These are phyloP conservation scores for Aegilops umbellulata DNA, from an alignment of 176 grass and related monocot species.

Conservation along the genomic window DNA sequence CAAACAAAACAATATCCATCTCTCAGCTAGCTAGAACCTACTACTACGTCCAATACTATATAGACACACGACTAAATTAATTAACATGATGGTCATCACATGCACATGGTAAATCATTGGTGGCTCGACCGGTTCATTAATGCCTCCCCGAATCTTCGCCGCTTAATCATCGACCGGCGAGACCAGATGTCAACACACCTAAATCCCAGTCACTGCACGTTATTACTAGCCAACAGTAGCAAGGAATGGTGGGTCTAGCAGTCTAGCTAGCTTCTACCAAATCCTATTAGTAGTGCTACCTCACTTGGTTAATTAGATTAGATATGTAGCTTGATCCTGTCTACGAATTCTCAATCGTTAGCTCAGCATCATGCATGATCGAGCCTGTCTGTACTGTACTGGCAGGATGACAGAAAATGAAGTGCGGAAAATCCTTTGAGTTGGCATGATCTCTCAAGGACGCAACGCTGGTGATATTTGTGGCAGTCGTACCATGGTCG, in stretches of 20 bases:
- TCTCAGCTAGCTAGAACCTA: neutral
- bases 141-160: constrained; percentile 54
- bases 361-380: neutral
- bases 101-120: constrained; percentile 30
- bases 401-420: neutral
- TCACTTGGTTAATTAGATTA: neutral
- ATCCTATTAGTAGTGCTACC: too few species aligned
- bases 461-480: neutral
- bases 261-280: neutral
- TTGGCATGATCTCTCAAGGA: neutral
- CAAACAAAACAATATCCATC: neutral
- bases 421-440: neutral
- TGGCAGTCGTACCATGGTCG: neutral
- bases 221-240: constrained; percentile 9
- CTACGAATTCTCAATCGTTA: neutral
- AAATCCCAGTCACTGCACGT: constrained; percentile 28
- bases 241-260: neutral
- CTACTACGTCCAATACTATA: neutral
- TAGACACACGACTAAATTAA: neutral
- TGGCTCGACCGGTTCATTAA: constrained; percentile 17
- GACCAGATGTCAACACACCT: constrained; percentile 45
- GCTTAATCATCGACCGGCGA: constrained; percentile 19
- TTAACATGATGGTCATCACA: neutral
- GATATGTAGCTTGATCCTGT: too few species aligned
- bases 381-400: neutral